Conservation (phyloP, 179 eudicot genomes). For the Beta corolliflora region DNA sequence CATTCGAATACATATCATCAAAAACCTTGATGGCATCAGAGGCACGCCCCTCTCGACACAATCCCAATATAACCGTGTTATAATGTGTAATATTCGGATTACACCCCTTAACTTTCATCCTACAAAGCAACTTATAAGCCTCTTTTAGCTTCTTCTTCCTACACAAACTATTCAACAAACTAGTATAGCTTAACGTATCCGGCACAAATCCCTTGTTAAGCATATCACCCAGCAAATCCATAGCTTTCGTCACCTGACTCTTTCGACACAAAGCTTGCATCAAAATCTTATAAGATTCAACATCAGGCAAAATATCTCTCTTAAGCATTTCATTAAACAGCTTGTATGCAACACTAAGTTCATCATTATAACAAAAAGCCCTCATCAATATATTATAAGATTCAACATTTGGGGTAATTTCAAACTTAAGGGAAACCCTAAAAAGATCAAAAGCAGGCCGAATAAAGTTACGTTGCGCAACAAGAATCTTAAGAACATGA, state of each 20-base stretch:
- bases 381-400: slow-evolving; percentile 82
- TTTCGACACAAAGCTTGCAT: slow-evolving; percentile 94
- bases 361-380: slow-evolving; percentile 61
- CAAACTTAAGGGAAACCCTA: slow-evolving; percentile 53
- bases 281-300: slow-evolving; percentile 70
- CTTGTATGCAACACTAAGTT: slow-evolving; percentile 73
- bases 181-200: slow-evolving; percentile 74
- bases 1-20: slow-evolving; percentile 75
- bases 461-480: slow-evolving; percentile 46
- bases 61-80: slow-evolving; percentile 74
- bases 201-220: slow-evolving; percentile 89
- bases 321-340: slow-evolving; percentile 81
- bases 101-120: slow-evolving; percentile 95
- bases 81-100: slow-evolving; percentile 89
- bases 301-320: slow-evolving; percentile 85
- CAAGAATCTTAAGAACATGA: slow-evolving; percentile 56
- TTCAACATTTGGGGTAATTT: slow-evolving; percentile 49
- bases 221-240: slow-evolving; percentile 87
- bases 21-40: slow-evolving; percentile 79
- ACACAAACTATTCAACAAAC: slow-evolving; percentile 89
- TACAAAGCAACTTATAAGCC: slow-evolving; percentile 91
- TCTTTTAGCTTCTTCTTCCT: slow-evolving; percentile 87
- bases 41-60: slow-evolving; percentile 78
- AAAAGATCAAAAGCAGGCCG: slow-evolving; percentile 78
- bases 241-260: slow-evolving; percentile 79